Conservation (phyloP, 1,139 yeast species). For the Saccharomyces uvarum region DNA sequence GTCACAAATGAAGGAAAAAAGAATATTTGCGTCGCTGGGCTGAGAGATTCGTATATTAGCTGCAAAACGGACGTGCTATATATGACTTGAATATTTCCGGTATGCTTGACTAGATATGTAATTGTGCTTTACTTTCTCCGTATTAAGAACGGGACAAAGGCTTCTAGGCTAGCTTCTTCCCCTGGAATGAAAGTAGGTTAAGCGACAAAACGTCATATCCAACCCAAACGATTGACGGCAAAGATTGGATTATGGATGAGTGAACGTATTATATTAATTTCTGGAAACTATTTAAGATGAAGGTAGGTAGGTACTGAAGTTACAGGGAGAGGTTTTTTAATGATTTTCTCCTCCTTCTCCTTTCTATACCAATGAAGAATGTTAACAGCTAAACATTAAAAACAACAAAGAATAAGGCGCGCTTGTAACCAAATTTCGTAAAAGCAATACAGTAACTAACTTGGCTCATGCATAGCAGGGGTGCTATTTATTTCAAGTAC, state of each 20-base stretch:
- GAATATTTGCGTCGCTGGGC: not conserved
- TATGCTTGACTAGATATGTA: not conserved
- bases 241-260: not conserved
- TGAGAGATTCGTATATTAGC: not conserved
- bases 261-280: not conserved
- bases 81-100: not conserved
- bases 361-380: too few relatives aligned
- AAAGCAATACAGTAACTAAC: not conserved
- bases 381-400: not conserved
- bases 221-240: not conserved
- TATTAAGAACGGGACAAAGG: not conserved
- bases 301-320: not conserved
- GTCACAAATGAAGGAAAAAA: not conserved
- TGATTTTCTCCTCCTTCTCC: not conserved
- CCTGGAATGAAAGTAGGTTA: not conserved
- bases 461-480: not conserved
- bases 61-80: not conserved
- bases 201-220: not conserved
- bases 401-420: not conserved
- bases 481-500: not conserved
- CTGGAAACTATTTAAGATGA: not conserved
- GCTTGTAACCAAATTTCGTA: not conserved
- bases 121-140: not conserved
- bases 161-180: not conserved
- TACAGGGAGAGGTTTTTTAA: not conserved